A percentile compares a stretch with the other conserved stretches of the same genome.
Evolutionary conservation across 2,329 filamentous ascomycete genomes (phyloP).

Genomic region (Trichophyton rubrum): DNA sequence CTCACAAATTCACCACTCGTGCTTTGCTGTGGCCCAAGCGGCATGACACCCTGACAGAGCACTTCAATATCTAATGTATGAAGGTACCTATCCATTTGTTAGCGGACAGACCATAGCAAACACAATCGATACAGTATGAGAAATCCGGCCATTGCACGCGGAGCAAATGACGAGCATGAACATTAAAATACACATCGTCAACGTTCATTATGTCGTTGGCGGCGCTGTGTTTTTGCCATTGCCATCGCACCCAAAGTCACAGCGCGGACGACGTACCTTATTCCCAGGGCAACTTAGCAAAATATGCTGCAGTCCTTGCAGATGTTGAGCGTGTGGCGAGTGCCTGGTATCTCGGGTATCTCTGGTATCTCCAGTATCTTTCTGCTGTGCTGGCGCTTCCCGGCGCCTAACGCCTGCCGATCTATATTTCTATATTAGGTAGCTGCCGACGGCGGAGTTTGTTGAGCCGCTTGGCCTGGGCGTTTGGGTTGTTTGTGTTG

Average conservation of each 20-base stretch:
- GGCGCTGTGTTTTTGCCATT: too few relatives aligned
- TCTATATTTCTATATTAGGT: too few relatives aligned
- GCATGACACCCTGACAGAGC: not conserved
- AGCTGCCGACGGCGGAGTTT: not conserved
- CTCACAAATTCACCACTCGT: conserved; percentile 7
- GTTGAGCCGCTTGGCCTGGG: too few relatives aligned
- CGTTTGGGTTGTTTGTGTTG: conserved; percentile 1
- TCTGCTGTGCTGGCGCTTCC: too few relatives aligned
- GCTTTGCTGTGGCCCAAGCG: not conserved
- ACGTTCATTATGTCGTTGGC: not conserved
- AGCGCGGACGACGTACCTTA: too few relatives aligned
- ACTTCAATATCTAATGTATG: not conserved
- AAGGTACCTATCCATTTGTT: not conserved
- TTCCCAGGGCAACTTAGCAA: too few relatives aligned
- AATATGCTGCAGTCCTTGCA: too few relatives aligned
- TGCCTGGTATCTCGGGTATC: too few relatives aligned
- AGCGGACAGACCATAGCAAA: not conserved
- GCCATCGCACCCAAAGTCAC: too few relatives aligned
- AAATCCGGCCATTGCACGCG: not conserved
- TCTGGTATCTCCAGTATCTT: too few relatives aligned
- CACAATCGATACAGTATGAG: not conserved
- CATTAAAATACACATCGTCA: not conserved
- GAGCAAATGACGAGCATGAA: not conserved
- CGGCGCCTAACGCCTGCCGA: not conserved
- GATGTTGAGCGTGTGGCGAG: too few relatives aligned